Conservation (phyloP, 257 asterid species). For the Solanum peruvianum region DNA sequence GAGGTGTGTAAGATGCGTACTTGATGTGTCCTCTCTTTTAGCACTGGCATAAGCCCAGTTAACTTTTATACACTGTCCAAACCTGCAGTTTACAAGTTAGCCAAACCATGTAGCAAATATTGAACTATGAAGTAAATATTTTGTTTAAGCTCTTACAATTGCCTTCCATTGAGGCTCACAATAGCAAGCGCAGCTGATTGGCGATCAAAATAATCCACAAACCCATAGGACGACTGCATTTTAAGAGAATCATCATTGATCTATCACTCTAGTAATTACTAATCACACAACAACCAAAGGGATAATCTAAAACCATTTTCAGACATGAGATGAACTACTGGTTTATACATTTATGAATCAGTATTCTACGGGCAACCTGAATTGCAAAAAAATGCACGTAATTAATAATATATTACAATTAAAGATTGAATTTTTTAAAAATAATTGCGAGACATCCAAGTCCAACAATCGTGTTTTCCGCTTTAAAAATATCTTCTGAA, state of each 20-base stretch:
- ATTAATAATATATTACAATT: background rate
- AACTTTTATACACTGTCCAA: conserved; percentile 81
- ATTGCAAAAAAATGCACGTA: background rate
- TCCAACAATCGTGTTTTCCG: background rate
- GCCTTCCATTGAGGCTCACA: conserved; percentile 65
- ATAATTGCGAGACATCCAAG: background rate
- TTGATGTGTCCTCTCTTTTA: conserved; percentile 82
- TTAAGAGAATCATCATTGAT: background rate
- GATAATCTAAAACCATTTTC: background rate
- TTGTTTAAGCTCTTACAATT: conserved; percentile 37
- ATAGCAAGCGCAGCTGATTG: conserved; percentile 75
- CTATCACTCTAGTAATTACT: background rate
- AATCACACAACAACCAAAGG: background rate
- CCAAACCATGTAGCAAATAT: background rate
- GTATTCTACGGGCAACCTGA: background rate
- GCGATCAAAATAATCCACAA: conserved; percentile 79
- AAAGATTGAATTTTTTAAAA: background rate
- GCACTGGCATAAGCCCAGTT: conserved; percentile 89
- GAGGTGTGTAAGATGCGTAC: conserved; percentile 13
- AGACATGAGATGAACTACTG: background rate
- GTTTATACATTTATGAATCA: background rate
- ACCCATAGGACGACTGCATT: conserved; percentile 84
- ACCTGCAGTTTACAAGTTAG: conserved; percentile 27
- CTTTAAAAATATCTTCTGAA: background rate
- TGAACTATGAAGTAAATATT: background rate